Base-by-base conservation (phyloP, 2,329 filamentous ascomycete species). In the Helicocarpus griseus region DNA sequence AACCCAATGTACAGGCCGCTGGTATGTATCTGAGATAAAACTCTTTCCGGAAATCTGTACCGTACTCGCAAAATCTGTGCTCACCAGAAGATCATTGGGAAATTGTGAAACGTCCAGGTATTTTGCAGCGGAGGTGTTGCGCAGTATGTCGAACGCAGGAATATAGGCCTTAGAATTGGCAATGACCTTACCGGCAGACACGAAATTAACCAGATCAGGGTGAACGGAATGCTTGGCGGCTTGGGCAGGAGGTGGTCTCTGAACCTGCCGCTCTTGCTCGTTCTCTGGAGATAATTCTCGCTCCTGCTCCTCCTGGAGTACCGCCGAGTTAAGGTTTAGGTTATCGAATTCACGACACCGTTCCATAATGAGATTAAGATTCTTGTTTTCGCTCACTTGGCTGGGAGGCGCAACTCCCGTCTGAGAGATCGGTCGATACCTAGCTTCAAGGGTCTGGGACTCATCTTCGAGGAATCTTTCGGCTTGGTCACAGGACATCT, bases 221-320 rank as follows among this genome's bases (percentile, higher is more conserved):
- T 80, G 72, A 0, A 81, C 9, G 0, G 0, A 1, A 40, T 83
- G 77, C 0, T 8, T 0, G 0, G 54, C 58, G 0, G 80, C 70
- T 0, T 58, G 29, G 1, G 69, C 66, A 0, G 64, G 52, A 0
- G 61, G 59, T 0, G 80, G 77, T 1, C 68, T 71, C 56, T 83
- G 70, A 0, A 79, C 57, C 46, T 85, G 68, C 2, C 73, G 67
- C 58, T 87, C 80, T 29, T 76, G 67, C 56, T 87, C 79, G 0
- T 78, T 73, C 54, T 89, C 83, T 0, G 80, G 80, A 0, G 78
- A 71, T 0, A 88, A 67, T 40, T 62, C 45, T 14, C 83, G 73
- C 60, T 88, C 84, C 56, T 87, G 81, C 52, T 88, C 83, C 58
- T 87, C 82, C 2, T 79, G 70, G n/a, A 86, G 65, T 1, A 62